Evolutionary conservation across 805 yeast genomes (phyloP).

Genomic region (Brettanomyces anomalus): DNA sequence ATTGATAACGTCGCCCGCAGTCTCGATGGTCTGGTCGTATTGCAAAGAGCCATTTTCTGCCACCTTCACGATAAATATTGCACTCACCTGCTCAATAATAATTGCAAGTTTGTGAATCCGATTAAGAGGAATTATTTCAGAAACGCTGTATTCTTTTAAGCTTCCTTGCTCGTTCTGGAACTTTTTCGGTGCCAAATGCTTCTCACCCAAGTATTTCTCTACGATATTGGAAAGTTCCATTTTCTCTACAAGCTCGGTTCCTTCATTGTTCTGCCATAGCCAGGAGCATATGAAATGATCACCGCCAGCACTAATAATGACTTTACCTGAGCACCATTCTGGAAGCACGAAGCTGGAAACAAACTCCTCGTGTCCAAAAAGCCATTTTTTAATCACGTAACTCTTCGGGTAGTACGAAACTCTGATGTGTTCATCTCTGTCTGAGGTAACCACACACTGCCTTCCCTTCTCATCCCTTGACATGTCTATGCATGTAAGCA

Average conservation of each 20-base stretch:
- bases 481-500: slow-evolving; percentile 72
- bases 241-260: slow-evolving; percentile 34
- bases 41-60: slow-evolving; percentile 21
- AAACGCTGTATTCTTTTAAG: slow-evolving; percentile 43
- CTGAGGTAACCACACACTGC: slow-evolving; percentile 64
- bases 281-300: slow-evolving; percentile 67
- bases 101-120: slow-evolving; percentile 28
- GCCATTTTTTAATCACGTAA: slow-evolving; percentile 69
- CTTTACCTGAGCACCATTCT: slow-evolving; percentile 32
- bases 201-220: slow-evolving; percentile 35
- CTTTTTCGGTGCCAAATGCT: slow-evolving; percentile 57
- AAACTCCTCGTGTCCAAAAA: slow-evolving; percentile 82
- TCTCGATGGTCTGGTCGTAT: slow-evolving; percentile 22
- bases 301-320: slow-evolving; percentile 85
- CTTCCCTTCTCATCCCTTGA: slow-evolving; percentile 32
- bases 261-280: slow-evolving; percentile 51
- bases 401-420: slow-evolving; percentile 73
- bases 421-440: slow-evolving; percentile 94
- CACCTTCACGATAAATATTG: slow-evolving; percentile 30
- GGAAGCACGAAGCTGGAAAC: slow-evolving; percentile 60
- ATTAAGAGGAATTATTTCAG: slow-evolving; percentile 23
- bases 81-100: slow-evolving; percentile 38
- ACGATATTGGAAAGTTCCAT: slow-evolving; percentile 28
- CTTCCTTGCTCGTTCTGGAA: slow-evolving; percentile 44
- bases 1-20: slow-evolving; percentile 18